Base-by-base conservation (phyloP, 73 alveolate species). In the Paramecium octaurelia region DNA sequence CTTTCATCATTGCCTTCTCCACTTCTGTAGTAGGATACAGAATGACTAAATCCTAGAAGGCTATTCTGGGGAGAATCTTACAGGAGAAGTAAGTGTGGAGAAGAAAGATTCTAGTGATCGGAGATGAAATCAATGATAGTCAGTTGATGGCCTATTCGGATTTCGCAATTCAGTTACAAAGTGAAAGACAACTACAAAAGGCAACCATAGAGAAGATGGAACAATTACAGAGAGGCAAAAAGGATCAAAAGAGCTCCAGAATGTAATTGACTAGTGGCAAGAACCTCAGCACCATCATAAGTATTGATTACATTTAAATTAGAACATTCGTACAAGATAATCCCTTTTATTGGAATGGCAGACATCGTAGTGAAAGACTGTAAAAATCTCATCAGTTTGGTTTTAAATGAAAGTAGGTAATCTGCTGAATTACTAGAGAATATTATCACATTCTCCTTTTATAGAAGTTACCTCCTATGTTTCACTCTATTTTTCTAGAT, bases 361-460 rank as follows among this genome's bases (percentile, higher is more conserved):
- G 91, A 80, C 44, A 43, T 80, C 6, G 18, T 80, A 7, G 91
- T 80, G 0, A 80, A 80, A 48, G 46, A 80, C 18, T 44, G 2
- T 44, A 20, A 14, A 20, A 43, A 43, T 42, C 21, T 80, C 7
- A 18, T 48, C 4, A n/a, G 31, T 14, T 5, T 80, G 46, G 43
- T 80, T 1, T 23, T 80, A 10, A 14, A 42, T 80, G 91, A 80
- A 80, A 24, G 76, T 27, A 80, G 75, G 44, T 3, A 31, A 6
- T 42, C 46, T n/a, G 91, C 91, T 1, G 91, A 80, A 46, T 80
- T 80, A 4, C 46, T 80, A 16, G 91, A 80, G 23, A 80, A 80
- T 80, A 24, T 80, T 20, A 80, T 80, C 1, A 80, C 46, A 14
- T 48, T 31, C 48, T 34, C 91, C 9, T 80, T 80, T 43, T 80